phyloP scores from a whole-genome alignment of 495 filamentous ascomycete species.

The Aspergillus haitiensis region DNA sequence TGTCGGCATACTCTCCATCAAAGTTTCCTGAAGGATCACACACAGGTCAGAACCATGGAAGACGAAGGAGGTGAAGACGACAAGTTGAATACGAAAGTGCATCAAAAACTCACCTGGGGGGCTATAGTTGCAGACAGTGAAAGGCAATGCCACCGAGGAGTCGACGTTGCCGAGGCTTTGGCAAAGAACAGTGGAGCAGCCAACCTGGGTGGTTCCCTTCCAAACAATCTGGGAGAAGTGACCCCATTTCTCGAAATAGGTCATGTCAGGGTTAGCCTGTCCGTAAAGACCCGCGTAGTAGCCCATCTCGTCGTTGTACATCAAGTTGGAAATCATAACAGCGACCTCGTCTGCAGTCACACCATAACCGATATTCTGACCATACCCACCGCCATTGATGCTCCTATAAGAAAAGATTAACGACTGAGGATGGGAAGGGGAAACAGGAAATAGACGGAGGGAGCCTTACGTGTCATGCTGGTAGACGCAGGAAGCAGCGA shows the following conservation, averaged over 20 bases:
- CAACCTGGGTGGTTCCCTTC: conserved; percentile 67
- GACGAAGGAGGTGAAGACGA: conserved; percentile 23
- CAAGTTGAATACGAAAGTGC: neutral
- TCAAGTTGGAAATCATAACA: conserved; percentile 67
- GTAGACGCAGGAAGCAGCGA: conserved; percentile 65
- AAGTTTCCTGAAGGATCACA: conserved; percentile 58
- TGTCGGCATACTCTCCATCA: conserved; percentile 60
- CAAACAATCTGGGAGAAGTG: conserved; percentile 93
- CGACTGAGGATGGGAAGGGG: neutral
- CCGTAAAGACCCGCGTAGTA: conserved; percentile 50
- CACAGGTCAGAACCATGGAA: conserved; percentile 9
- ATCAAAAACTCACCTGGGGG: conserved; percentile 55
- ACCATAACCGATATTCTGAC: conserved; percentile 78
- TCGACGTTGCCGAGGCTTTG: conserved; percentile 46
- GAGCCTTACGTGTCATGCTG: conserved; percentile 70
- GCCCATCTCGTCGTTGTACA: conserved; percentile 79
- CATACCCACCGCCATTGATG: conserved; percentile 65
- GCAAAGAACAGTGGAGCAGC: conserved; percentile 68
- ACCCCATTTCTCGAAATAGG: conserved; percentile 68
- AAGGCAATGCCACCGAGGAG: conserved; percentile 50
- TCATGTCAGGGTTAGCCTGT: conserved; percentile 51
- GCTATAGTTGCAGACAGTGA: conserved; percentile 88
- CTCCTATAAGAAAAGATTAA: conserved; percentile 25
- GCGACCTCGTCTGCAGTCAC: conserved; percentile 50
- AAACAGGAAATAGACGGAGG: neutral